Percentiles rank a stretch among this genome's conserved stretches.
Evolutionary conservation across 1,284 basidiomycete genomes (phyloP).

Genomic region (Microbotryum scabiosae): DNA sequence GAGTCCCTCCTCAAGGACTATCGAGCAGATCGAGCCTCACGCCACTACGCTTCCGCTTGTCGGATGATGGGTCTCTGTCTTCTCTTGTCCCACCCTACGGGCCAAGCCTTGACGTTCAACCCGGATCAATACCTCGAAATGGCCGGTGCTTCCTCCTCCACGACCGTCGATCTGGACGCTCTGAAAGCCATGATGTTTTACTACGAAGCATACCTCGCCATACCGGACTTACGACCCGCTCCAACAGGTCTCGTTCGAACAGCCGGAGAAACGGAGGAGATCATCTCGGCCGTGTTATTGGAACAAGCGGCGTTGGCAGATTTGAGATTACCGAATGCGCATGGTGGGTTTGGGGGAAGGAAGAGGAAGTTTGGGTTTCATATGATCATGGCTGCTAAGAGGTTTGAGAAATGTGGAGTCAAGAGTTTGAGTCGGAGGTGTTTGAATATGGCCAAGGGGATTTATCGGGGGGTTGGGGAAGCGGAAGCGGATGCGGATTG

Average conservation of each 20-base stretch:
- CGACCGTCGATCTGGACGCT: slow-evolving; percentile 41
- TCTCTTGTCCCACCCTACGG: slow-evolving; percentile 30
- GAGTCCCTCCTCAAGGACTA: slow-evolving; percentile 57
- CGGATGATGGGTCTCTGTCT: slow-evolving; percentile 43
- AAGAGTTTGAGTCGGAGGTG: slow-evolving; percentile 36
- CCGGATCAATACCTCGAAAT: slow-evolving; percentile 41
- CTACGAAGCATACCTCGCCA: slow-evolving; percentile 41
- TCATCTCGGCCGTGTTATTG: slow-evolving; percentile 46
- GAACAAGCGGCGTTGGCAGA: slow-evolving; percentile 47
- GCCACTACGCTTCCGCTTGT: slow-evolving; percentile 41
- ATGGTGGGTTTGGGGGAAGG: slow-evolving; percentile 16
- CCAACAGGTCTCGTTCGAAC: slow-evolving; percentile 38
- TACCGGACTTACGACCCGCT: slow-evolving; percentile 40
- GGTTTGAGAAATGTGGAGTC: slow-evolving; percentile 48
- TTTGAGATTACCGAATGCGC: slow-evolving; percentile 35
- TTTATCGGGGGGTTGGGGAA: slow-evolving; percentile 6
- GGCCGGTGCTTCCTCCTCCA: slow-evolving; percentile 33
- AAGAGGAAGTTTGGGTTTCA: slow-evolving; percentile 44
- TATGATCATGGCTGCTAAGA: slow-evolving; percentile 45
- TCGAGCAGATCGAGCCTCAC: slow-evolving; percentile 40
- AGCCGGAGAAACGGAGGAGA: slow-evolving; percentile 44
- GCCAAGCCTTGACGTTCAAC: slow-evolving; percentile 10
- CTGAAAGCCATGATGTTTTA: slow-evolving; percentile 42
- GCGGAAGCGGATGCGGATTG: no score
- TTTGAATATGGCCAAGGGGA: no score